Percentiles rank a stretch among this genome's conserved stretches.
These are phyloP conservation scores for Ascochyta clinopodiicola DNA, from an alignment of 2,329 filamentous ascomycete species.

Conservation along the genomic window DNA sequence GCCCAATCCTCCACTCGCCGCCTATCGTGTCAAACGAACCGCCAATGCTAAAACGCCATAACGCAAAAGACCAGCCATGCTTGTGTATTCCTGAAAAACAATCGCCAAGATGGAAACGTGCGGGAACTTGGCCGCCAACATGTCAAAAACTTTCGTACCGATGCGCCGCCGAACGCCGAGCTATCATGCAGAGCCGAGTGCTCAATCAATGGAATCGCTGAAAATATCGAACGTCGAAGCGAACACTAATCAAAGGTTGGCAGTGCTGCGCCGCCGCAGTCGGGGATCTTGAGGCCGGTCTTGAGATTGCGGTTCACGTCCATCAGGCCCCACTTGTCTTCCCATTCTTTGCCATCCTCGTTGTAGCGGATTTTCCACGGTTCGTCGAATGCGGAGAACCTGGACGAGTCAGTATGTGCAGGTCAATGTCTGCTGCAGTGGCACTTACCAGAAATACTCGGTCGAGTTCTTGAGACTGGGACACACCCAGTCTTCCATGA, in stretches of 20 bases:
- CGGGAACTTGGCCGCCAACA: slow-evolving; percentile 14
- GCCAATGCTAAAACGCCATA: slow-evolving; percentile 9
- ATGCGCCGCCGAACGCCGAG: slow-evolving; percentile 32
- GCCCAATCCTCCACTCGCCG: slow-evolving; percentile 1
- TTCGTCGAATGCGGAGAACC: slow-evolving; percentile 95
- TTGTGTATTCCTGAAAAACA: slow-evolving; percentile 20
- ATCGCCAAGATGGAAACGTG: slow-evolving; percentile 14
- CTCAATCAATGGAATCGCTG: slow-evolving; percentile 13
- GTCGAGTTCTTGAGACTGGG: slow-evolving; percentile 79
- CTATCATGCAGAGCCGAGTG: slow-evolving; percentile 26
- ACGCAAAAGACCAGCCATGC: slow-evolving; percentile 13
- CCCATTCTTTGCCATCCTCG: slow-evolving; percentile 72
- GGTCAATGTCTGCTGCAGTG: not conserved
- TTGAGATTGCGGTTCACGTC: slow-evolving; percentile 86
- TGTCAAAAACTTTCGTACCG: slow-evolving; percentile 20
- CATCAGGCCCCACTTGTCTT: slow-evolving; percentile 95
- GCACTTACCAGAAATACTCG: slow-evolving; percentile 86
- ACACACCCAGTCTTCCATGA: slow-evolving; percentile 87
- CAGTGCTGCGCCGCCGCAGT: slow-evolving; percentile 75
- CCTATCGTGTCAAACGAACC: slow-evolving; percentile 9
- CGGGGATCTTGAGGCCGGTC: slow-evolving; percentile 80
- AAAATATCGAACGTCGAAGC: slow-evolving; percentile 17
- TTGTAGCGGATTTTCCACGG: slow-evolving; percentile 89
- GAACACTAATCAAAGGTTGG: slow-evolving; percentile 20
- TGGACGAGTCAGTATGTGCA: slow-evolving; percentile 30